phyloP scores from a whole-genome alignment of 2,329 filamentous ascomycete species.

The Fusarium nygamai region DNA sequence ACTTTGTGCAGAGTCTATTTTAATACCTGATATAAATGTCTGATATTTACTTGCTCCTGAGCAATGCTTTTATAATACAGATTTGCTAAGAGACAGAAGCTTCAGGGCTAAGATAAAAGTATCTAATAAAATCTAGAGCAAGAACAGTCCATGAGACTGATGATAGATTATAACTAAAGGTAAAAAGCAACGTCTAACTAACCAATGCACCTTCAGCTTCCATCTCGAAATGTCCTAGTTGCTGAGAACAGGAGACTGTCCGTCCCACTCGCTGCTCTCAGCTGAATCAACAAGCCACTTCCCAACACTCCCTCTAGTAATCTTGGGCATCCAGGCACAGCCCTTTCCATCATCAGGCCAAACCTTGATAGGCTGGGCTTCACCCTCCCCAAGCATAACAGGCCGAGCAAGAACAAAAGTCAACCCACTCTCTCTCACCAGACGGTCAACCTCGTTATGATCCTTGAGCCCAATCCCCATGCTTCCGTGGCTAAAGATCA shows the following conservation, averaged over 20 bases:
- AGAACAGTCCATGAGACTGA: not conserved
- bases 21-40: fast-evolving
- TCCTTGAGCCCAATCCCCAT: conserved; percentile 21
- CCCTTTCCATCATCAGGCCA: conserved; percentile 32
- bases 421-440: conserved; percentile 6
- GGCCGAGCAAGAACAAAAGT: conserved; percentile 16
- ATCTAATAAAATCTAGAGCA: fast-evolving
- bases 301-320: conserved; percentile 11
- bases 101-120: not conserved
- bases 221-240: not conserved
- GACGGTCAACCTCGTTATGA: conserved; percentile 15
- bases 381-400: conserved; percentile 16
- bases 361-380: conserved; percentile 1
- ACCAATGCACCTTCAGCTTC: fast-evolving
- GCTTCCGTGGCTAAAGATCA: conserved; percentile 25
- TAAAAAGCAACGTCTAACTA: fast-evolving
- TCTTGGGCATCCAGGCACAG: conserved; percentile 31
- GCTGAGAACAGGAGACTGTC: conserved; percentile 9
- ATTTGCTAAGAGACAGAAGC: not conserved
- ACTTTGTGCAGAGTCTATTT: too few species aligned
- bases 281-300: conserved; percentile 27
- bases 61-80: not conserved
- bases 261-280: conserved; percentile 12
- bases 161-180: too few species aligned
- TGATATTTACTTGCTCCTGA: not conserved